Base-by-base conservation (phyloP, 768 basidiomycete genomes). In the Fomitopsis serialis region DNA sequence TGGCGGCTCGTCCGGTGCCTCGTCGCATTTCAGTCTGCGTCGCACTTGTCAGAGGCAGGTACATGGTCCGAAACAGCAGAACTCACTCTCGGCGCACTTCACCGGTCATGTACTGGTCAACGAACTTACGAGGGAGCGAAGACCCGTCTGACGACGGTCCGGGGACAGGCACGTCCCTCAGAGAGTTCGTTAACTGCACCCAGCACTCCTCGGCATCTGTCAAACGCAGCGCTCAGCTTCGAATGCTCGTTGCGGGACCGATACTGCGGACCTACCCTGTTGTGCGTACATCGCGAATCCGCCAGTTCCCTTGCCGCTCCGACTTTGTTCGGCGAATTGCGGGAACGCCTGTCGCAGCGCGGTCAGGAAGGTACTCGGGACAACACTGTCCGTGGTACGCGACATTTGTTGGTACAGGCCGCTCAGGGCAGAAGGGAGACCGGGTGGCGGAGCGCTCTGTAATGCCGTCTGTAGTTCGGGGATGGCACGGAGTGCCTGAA, bases 161-260 rank as follows among this genome's bases (percentile, higher is more conserved):
- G 1, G 64, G 60, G 10, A 62, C 42, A 1, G 85, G 82, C 7
- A 93, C 75, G n/a, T 87, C 82, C 54, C 82, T 78, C 45, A 95
- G 72, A 0, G 85, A 77, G 53, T 83, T 84, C 17, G 89, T 72
- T 55, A 96, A 82, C 49, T 85, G 80, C 8, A 74, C 77, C 74
- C 87, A 94, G 61, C 92, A 95, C 68, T 97, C 93, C 64, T 96
- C 94, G 19, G 93, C 93, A 63, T 97, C 92, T 78, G 47, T n/a
- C n/a, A n/a, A n/a, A 8, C 15, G 43, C 23, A 37, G 25, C 40
- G 45, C 15, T 49, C 22, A 54, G 23, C 23, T 12, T 13, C 48
- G 19, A 51, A 46, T 11, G 11, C 6, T 11, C 29, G 5, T 32
- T 5, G 6, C 11, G 29, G 9, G 21, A 35, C 12, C 29, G 15